Base-by-base conservation (phyloP, 805 yeast genomes). In the Candida incommunis region DNA sequence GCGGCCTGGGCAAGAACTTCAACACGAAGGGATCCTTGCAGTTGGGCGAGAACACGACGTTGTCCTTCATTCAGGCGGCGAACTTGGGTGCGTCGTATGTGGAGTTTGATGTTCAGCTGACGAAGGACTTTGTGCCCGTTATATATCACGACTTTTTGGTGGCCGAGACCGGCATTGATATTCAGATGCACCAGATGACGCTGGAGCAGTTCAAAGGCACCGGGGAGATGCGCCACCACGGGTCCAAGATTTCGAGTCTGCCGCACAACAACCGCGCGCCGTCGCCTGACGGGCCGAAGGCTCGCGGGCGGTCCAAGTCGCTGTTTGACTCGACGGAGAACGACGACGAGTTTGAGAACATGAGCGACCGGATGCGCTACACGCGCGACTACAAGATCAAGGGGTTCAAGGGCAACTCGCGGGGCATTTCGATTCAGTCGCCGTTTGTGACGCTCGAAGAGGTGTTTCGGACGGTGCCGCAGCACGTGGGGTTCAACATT, bases 51-150 rank as follows among this genome's bases (percentile, higher is more conserved):
- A 90, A 90, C 60, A 90, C 97, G 0, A 82, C 90, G 20, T 96
- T 90, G 55, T 83, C 95, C 0, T 90, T 90, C 55, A 82, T 90
- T 58, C 94, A 95, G 11, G 97, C 97, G 0, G 95, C 96, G 0
- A 86, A 94, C 2, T 67, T 90, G 51, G 97, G 97, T 35, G 97
- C 97, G 1, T 81, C 94, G 2, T 90, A 90, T 57, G 96, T 90
- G 44, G 97, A 90, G 63, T 90, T 90, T 60, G 97, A 90, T 63
- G 97, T 90, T 41, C 97, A 90, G 59, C 68, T 90, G 53, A 90
- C 97, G 15, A 86, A 87, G 58, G 97, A 90, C 61, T 70, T 70
- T 51, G 78, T 85, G 9, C 96, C 97, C 2, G 97, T 90, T 4
- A 82, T 90, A 23, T 90, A 90, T 57, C 97, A 90, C 61, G 97